Conservation (phyloP, 2,329 filamentous ascomycete species). For the Niveomyces coronatus region DNA sequence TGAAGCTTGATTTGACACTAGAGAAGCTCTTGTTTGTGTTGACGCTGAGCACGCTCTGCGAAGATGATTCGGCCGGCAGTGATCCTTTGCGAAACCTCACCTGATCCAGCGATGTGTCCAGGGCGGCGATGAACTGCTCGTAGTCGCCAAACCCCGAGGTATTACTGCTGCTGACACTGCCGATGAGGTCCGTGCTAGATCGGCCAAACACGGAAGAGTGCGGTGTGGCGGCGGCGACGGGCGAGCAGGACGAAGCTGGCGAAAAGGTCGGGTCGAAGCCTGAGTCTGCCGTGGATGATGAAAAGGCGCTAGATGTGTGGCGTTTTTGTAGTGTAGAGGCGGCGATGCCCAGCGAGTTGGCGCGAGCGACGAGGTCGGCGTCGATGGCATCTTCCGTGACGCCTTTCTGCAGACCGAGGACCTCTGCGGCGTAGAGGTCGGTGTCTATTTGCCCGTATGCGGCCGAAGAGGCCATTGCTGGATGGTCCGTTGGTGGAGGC, state of each 20-base stretch:
- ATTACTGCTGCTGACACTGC: neutral
- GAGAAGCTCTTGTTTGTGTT: slow-evolving; percentile 35
- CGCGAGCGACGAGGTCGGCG: slow-evolving; percentile 24
- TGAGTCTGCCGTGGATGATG: slow-evolving; percentile 29
- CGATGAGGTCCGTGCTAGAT: slow-evolving; percentile 12
- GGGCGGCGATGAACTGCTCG: slow-evolving; percentile 38
- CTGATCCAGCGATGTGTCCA: slow-evolving; percentile 33
- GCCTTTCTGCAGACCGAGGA: slow-evolving; percentile 24
- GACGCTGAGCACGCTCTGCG: slow-evolving; percentile 34
- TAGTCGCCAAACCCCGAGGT: slow-evolving; percentile 33
- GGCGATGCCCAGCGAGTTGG: slow-evolving; percentile 26
- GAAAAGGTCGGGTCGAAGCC: slow-evolving; percentile 35
- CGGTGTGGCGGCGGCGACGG: slow-evolving; percentile 31
- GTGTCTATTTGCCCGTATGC: neutral
- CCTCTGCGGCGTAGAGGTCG: slow-evolving; percentile 16
- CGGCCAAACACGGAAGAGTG: slow-evolving; percentile 30
- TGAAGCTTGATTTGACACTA: slow-evolving; percentile 35
- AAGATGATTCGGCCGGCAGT: slow-evolving; percentile 18
- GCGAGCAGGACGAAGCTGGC: slow-evolving; percentile 30
- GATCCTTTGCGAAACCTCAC: slow-evolving; percentile 28
- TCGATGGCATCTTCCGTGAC: slow-evolving; percentile 31
- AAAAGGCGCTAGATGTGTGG: slow-evolving; percentile 30
- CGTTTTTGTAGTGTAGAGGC: slow-evolving; percentile 22
- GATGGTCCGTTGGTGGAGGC: neutral
- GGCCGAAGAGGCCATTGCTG: neutral